phyloP scores from a whole-genome alignment of 495 filamentous ascomycete genomes.

The Halenospora varia region DNA sequence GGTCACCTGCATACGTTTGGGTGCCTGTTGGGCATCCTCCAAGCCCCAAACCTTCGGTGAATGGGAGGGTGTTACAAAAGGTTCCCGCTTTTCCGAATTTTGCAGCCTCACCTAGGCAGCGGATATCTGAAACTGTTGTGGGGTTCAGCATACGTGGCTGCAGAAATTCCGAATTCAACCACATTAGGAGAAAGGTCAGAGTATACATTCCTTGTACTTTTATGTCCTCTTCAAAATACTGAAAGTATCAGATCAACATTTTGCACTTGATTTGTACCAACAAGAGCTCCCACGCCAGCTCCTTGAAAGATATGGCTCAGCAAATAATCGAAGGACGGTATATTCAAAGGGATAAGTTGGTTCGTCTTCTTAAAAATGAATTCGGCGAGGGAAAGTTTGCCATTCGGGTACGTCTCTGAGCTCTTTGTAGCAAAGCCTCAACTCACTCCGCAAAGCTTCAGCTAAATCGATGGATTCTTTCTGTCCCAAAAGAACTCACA shows the following conservation, averaged over 20 bases:
- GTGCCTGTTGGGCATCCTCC: too few relatives aligned
- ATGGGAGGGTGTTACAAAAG: too few relatives aligned
- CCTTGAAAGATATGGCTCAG: not conserved
- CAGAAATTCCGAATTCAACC: too few relatives aligned
- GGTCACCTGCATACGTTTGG: too few relatives aligned
- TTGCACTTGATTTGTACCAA: not conserved
- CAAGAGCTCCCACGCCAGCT: not conserved
- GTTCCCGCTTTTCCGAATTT: too few relatives aligned
- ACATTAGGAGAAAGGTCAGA: too few relatives aligned
- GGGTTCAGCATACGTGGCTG: too few relatives aligned
- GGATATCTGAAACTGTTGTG: too few relatives aligned
- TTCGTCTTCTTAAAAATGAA: not conserved
- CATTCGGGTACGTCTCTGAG: not conserved
- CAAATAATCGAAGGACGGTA: conserved; percentile 7
- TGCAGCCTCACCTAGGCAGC: too few relatives aligned
- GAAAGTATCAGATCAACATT: not conserved
- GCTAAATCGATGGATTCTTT: conserved; percentile 10
- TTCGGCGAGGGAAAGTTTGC: conserved; percentile 2
- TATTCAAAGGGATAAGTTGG: conserved; percentile 3
- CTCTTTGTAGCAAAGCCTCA: not conserved
- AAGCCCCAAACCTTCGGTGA: too few relatives aligned
- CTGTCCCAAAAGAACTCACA: conserved; percentile 2
- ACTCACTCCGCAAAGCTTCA: conserved; percentile 4
- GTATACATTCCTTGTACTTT: too few relatives aligned
- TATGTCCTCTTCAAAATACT: too few relatives aligned